phyloP scores from a whole-genome alignment of 257 asterid genomes.

The Nicotiana tomentosiformis region DNA sequence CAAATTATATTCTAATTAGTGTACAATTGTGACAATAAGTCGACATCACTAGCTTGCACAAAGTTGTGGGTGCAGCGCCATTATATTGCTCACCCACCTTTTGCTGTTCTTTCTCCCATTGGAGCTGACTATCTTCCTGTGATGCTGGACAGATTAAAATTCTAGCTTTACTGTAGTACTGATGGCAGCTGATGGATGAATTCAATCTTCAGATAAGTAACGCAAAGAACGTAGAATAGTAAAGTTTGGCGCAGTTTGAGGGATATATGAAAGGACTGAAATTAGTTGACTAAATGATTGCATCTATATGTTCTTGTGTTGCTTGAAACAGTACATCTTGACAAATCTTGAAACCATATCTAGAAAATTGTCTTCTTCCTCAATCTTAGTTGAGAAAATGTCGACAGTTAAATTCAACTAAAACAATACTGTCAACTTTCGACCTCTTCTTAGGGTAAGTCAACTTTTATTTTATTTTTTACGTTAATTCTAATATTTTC shows the following conservation, averaged over 20 bases:
- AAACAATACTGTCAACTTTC: too few species aligned
- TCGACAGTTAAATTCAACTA: background rate
- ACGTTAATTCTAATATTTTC: too few species aligned
- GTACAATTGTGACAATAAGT: too few species aligned
- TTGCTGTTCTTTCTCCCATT: too few species aligned
- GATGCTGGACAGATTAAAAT: too few species aligned
- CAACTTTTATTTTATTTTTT: too few species aligned
- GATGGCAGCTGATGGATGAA: background rate
- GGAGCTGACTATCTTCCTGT: too few species aligned
- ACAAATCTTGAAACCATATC: background rate
- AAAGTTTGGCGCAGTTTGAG: background rate
- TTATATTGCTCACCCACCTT: too few species aligned
- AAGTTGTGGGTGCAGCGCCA: too few species aligned
- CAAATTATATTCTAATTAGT: too few species aligned
- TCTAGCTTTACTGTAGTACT: background rate
- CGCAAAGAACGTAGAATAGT: background rate
- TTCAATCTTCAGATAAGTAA: background rate
- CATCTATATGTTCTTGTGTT: background rate
- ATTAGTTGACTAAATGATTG: conserved; percentile 2
- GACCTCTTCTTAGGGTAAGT: too few species aligned
- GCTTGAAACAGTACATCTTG: background rate
- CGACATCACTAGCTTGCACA: too few species aligned
- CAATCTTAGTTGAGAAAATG: background rate
- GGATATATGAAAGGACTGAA: background rate
- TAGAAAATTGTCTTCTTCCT: background rate